Evolutionary conservation across 2,329 filamentous ascomycete species (phyloP).

Genomic region (Nemania serpens): DNA sequence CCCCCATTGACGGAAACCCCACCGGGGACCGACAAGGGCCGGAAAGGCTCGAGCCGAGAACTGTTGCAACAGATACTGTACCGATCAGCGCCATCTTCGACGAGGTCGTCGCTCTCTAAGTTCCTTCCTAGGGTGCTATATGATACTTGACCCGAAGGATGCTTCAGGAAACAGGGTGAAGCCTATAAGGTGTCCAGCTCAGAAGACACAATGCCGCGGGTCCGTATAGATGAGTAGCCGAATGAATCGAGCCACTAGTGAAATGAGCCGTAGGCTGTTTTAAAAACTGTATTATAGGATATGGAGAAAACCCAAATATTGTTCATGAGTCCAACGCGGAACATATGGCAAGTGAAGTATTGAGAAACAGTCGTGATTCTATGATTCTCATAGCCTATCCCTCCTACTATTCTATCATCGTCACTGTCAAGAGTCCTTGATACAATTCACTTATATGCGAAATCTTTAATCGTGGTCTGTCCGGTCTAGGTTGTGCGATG

Average conservation of each 20-base stretch:
- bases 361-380: too few species aligned
- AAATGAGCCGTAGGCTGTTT: not conserved
- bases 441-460: too few species aligned
- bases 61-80: slow-evolving; percentile 35
- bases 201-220: slow-evolving; percentile 33
- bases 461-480: too few species aligned
- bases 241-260: slow-evolving; percentile 19
- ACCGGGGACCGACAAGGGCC: slow-evolving; percentile 3
- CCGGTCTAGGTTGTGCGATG: too few species aligned
- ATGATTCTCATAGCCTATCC: too few species aligned
- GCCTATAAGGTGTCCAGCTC: slow-evolving; percentile 22
- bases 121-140: slow-evolving; percentile 6
- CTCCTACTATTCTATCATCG: too few species aligned
- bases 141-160: slow-evolving; percentile 4
- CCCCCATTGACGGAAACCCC: slow-evolving; percentile 16
- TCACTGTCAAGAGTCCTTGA: too few species aligned
- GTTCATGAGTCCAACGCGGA: too few species aligned
- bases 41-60: slow-evolving; percentile 30
- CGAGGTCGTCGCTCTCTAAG: slow-evolving; percentile 17
- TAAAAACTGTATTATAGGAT: too few species aligned
- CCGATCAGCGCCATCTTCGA: slow-evolving; percentile 10
- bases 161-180: slow-evolving; percentile 7
- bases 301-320: too few species aligned
- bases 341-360: too few species aligned
- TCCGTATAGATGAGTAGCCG: slow-evolving; percentile 34